Evolutionary conservation across 1,284 basidiomycete genomes (phyloP).

Genomic region (Ganoderma leucocontextum): DNA sequence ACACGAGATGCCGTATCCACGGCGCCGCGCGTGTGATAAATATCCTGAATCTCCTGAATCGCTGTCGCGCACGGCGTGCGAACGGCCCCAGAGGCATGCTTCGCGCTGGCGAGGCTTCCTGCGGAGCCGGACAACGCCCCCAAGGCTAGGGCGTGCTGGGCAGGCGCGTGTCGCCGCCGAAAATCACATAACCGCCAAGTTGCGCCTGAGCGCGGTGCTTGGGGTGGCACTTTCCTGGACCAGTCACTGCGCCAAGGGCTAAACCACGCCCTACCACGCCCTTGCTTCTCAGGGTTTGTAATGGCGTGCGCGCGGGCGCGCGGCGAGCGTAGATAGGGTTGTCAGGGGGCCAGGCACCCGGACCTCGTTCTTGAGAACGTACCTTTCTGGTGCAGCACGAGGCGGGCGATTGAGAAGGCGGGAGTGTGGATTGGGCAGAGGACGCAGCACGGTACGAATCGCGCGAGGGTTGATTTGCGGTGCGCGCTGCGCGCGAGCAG

Average conservation of each 20-base stretch:
- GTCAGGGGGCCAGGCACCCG: conserved; percentile 12
- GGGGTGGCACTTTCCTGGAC: conserved; percentile 8
- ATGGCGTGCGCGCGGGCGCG: conserved; percentile 3
- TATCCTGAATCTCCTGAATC: neutral
- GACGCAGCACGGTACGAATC: neutral
- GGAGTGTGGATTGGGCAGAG: neutral
- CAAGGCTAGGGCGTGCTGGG: neutral
- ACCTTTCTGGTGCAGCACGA: conserved; percentile 6
- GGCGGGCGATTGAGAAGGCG: conserved; percentile 1
- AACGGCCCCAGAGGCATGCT: neutral
- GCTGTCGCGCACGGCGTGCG: conserved; percentile 5
- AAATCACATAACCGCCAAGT: conserved; percentile 2
- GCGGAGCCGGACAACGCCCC: conserved; percentile 10
- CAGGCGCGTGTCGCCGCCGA: neutral
- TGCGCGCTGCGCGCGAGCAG: neutral
- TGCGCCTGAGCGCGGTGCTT: neutral
- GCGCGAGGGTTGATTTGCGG: conserved; percentile 5
- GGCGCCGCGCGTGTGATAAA: conserved; percentile 2
- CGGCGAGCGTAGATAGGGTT: conserved; percentile 3
- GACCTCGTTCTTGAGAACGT: conserved; percentile 16
- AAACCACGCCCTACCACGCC: conserved; percentile 11
- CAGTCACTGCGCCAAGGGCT: neutral
- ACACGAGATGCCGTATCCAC: neutral
- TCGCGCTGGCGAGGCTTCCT: conserved; percentile 6
- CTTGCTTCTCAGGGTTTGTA: conserved; percentile 10